Evolutionary conservation across 2,329 filamentous ascomycete species (phyloP).

Genomic region (Paecilomyces dactylethromorphus): DNA sequence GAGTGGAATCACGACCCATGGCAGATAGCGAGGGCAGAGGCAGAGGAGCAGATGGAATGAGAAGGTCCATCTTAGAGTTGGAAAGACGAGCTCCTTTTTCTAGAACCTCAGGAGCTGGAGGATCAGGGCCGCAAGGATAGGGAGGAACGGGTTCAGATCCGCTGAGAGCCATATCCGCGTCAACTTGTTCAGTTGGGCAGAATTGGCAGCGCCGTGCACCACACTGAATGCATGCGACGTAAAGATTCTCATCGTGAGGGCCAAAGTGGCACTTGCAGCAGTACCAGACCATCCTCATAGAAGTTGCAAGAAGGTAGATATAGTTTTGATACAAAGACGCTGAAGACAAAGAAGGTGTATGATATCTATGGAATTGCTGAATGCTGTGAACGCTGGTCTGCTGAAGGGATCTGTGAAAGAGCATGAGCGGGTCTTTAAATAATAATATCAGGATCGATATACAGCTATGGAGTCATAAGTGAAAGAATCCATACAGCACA

Average conservation of each 20-base stretch:
- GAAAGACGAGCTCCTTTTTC: not conserved
- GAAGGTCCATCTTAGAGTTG: not conserved
- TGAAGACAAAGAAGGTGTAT: not conserved
- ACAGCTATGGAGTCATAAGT: not conserved
- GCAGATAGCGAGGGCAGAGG: not conserved
- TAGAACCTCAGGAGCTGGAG: slow-evolving; percentile 1
- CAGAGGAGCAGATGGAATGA: not conserved
- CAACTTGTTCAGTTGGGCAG: slow-evolving; percentile 11
- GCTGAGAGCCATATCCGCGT: slow-evolving; percentile 2
- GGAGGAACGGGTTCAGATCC: slow-evolving; percentile 10
- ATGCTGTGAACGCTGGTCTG: not conserved
- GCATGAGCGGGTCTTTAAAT: not conserved
- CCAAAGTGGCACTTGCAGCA: slow-evolving; percentile 28
- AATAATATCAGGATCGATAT: not conserved
- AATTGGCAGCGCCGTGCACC: slow-evolving; percentile 12
- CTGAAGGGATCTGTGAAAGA: not conserved
- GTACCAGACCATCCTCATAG: slow-evolving; percentile 24
- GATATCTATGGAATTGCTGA: not conserved
- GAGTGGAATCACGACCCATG: not conserved
- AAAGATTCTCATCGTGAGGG: slow-evolving; percentile 19
- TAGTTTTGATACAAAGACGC: not conserved
- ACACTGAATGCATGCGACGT: slow-evolving; percentile 22
- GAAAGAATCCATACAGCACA: not conserved
- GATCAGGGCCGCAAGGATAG: slow-evolving; percentile 8
- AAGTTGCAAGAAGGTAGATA: not conserved